Base-by-base conservation (phyloP, 352 stramenopile species). In the Pythium pectinolyticum region DNA sequence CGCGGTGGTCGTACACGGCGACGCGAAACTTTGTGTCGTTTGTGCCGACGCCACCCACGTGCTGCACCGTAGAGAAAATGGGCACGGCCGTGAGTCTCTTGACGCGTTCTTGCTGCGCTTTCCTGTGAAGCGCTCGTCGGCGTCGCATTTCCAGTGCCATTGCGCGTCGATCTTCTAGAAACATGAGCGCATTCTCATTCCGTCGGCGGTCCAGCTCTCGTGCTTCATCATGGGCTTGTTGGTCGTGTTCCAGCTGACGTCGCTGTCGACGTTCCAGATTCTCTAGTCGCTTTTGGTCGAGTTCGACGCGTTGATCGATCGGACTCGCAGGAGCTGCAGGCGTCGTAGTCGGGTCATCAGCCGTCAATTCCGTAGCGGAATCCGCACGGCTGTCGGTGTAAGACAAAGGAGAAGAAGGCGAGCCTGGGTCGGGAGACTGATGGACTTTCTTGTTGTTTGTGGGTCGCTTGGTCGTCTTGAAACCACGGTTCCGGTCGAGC, bases 121-220 rank as follows among this genome's bases (percentile, higher is more conserved):
- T 46, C 30, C 45, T 52, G 35, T 47, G 52, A 7, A 60, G 4
- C 5, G 46, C 4, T 15, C 53, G 30, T 37, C n/a, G 78, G 17
- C 9, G 43, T 37, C 24, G 66, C 2, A 14, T 48, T 53, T 88
- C 77, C 1, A 74, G 17, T 10, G 57, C 24, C 22, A 41, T 62
- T 14, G 76, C 62, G 6, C 67, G 60, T 5, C 35, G 40, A 39
- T 86, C 80, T 67, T 87, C 80, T 20, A 55, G 45, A 47, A 77
- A 85, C 80, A 89, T 88, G 1, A 59, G 51, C 10, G 73, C 66
- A 50, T 67, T 79, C 66, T 86, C 80, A n/a, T 61, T 56, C 22
- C 78, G 72, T 17, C 71, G 63, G 5, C 49, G 63, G 27, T 88
- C 66, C 22, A 84, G 48, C 15, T 67, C 48, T 28, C 30, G 25